phyloP scores from a whole-genome alignment of 495 filamentous ascomycete genomes.

The Annulohypoxylon moriforme region DNA sequence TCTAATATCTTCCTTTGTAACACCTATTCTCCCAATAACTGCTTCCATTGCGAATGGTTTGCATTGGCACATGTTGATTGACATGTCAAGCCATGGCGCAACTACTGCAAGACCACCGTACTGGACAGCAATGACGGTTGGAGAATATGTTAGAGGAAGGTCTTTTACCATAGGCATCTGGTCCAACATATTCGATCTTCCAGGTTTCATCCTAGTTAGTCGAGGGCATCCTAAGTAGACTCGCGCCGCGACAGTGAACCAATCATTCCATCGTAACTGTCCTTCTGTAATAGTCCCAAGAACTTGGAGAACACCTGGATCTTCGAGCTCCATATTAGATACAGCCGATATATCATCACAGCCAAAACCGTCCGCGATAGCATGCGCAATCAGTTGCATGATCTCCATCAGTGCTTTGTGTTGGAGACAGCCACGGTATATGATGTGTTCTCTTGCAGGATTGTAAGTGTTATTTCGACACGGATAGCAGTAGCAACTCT shows the following conservation, averaged over 20 bases:
- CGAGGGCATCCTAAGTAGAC: not conserved
- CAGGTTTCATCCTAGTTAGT: not conserved
- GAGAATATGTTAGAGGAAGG: not conserved
- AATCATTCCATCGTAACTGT: not conserved
- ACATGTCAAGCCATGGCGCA: not conserved
- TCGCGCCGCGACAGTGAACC: not conserved
- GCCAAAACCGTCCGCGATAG: not conserved
- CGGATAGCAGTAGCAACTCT: not conserved
- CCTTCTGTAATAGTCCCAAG: not conserved
- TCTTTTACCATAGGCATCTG: not conserved
- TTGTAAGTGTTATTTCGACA: not conserved
- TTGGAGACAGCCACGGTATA: not conserved
- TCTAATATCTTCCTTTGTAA: not conserved
- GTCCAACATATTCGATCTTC: not conserved
- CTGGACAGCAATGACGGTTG: not conserved
- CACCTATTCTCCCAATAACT: not conserved
- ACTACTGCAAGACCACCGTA: not conserved
- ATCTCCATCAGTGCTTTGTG: not conserved
- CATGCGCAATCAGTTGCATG: not conserved
- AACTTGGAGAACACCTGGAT: not conserved
- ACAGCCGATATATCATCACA: not conserved
- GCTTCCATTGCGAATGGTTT: not conserved
- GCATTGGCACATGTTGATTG: not conserved
- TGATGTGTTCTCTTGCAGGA: not conserved
- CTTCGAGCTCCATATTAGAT: not conserved